A percentile compares a stretch with the other conserved stretches of the same genome.
phyloP scores from a whole-genome alignment of 768 basidiomycete species.

The Paxillus involutus region DNA sequence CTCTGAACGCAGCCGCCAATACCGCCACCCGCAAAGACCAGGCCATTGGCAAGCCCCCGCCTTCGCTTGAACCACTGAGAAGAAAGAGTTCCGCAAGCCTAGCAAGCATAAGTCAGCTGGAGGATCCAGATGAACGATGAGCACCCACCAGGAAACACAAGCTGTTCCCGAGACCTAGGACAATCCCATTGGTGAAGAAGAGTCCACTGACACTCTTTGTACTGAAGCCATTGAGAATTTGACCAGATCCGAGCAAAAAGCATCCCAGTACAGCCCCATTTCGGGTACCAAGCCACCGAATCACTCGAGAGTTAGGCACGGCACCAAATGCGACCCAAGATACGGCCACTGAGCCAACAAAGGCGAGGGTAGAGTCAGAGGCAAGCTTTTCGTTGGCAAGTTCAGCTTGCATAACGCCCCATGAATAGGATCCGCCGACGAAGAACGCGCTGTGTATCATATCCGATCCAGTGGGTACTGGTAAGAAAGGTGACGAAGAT shows the following conservation, averaged over 20 bases:
- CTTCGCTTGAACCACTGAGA: constrained; percentile 35
- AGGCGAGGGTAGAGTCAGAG: constrained; percentile 25
- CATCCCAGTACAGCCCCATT: constrained; percentile 28
- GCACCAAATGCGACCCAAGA: constrained; percentile 30
- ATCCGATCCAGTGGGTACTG: neutral
- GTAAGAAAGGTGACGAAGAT: neutral
- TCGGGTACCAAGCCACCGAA: constrained; percentile 30
- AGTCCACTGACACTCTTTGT: constrained; percentile 20
- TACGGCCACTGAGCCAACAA: constrained; percentile 32
- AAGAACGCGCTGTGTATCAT: constrained; percentile 21
- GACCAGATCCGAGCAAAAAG: constrained; percentile 27
- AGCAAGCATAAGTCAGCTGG: neutral
- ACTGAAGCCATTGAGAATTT: constrained; percentile 27
- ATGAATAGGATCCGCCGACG: constrained; percentile 27
- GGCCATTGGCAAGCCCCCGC: constrained; percentile 34
- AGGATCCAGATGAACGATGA: neutral
- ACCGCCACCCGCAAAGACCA: constrained; percentile 33
- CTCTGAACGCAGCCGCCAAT: constrained; percentile 32
- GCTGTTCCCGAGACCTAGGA: constrained; percentile 30
- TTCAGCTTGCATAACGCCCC: constrained; percentile 31
- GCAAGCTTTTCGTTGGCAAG: constrained; percentile 27
- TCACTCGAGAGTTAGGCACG: constrained; percentile 28
- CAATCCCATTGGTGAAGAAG: constrained; percentile 30
- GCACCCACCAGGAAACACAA: constrained; percentile 22
- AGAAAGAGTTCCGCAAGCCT: constrained; percentile 33